A percentile compares a stretch with the other conserved stretches of the same genome.
phyloP scores from a whole-genome alignment of 1,284 basidiomycete species.

The Pseudomicrostroma phylloplanum region DNA sequence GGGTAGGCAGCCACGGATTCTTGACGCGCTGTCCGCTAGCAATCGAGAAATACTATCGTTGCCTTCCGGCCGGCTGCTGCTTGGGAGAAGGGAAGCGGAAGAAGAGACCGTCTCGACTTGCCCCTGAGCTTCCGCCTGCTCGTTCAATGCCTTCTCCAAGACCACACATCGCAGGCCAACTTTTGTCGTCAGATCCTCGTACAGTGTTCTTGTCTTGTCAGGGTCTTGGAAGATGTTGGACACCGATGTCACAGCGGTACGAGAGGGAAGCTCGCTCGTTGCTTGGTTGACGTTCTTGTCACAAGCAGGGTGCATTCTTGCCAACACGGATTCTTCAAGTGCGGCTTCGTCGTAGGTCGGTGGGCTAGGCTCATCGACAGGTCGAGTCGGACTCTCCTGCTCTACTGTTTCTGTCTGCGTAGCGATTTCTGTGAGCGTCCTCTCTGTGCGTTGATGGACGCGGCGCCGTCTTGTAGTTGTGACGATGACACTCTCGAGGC shows the following conservation, averaged over 20 bases:
- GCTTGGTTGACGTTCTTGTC: no score
- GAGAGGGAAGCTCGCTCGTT: no score
- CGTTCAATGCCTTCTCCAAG: not conserved
- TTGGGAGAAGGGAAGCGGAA: no score
- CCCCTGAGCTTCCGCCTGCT: not conserved
- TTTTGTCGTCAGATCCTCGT: not conserved
- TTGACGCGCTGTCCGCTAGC: no score
- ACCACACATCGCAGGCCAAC: not conserved
- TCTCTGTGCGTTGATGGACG: not conserved
- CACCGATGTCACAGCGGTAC: no score
- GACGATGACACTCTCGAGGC: conserved; percentile 6
- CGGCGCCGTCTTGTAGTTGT: conserved; percentile 2
- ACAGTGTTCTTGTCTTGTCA: not conserved
- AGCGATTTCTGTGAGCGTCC: not conserved
- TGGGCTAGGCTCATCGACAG: not conserved
- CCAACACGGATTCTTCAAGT: not conserved
- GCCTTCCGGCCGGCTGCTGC: no score
- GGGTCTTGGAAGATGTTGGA: no score
- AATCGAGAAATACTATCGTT: no score
- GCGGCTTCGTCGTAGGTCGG: conserved; percentile 5
- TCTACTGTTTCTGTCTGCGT: not conserved
- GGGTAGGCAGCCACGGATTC: no score
- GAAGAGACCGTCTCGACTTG: no score
- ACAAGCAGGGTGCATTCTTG: not conserved
- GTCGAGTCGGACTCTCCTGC: no score